Percentiles rank a stretch among this genome's conserved stretches.
Conservation (phyloP, 495 filamentous ascomycete species). For the Tuber brumale region DNA sequence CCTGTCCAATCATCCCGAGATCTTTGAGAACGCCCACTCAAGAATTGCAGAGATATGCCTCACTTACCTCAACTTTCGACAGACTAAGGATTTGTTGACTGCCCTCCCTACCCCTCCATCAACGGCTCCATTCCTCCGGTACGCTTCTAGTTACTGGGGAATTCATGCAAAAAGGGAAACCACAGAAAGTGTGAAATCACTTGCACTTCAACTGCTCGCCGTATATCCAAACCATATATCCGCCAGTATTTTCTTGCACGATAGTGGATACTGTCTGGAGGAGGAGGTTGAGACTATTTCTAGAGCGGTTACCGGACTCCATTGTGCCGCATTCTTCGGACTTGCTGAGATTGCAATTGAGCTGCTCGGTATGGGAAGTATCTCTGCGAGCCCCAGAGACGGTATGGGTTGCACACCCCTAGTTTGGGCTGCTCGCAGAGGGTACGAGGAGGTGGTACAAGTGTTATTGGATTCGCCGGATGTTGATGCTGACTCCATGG, state of each 20-base stretch:
- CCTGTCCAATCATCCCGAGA: conserved; percentile 6
- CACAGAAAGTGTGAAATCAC: not conserved
- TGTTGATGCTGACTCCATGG: conserved; percentile 41
- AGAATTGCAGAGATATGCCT: conserved; percentile 13
- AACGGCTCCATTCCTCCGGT: not conserved
- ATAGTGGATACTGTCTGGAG: not conserved
- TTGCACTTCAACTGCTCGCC: not conserved
- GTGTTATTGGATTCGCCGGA: conserved; percentile 37
- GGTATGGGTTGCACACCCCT: conserved; percentile 7
- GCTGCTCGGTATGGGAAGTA: conserved; percentile 1
- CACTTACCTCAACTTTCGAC: conserved; percentile 7
- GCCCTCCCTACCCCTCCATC: not conserved
- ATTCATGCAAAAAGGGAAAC: not conserved
- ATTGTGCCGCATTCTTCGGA: not conserved
- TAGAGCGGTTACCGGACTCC: not conserved
- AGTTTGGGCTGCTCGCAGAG: conserved; percentile 15
- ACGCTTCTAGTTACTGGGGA: not conserved
- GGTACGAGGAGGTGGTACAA: conserved; percentile 16
- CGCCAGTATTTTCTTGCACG: not conserved
- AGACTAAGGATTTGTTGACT: not conserved
- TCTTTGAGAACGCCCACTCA: conserved; percentile 1
- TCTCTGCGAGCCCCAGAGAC: conserved; percentile 8
- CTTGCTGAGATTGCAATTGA: conserved; percentile 14
- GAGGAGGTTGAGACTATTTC: not conserved
- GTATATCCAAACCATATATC: not conserved